Conservation (phyloP, 1,284 basidiomycete genomes). For the Trametes polyzona region DNA sequence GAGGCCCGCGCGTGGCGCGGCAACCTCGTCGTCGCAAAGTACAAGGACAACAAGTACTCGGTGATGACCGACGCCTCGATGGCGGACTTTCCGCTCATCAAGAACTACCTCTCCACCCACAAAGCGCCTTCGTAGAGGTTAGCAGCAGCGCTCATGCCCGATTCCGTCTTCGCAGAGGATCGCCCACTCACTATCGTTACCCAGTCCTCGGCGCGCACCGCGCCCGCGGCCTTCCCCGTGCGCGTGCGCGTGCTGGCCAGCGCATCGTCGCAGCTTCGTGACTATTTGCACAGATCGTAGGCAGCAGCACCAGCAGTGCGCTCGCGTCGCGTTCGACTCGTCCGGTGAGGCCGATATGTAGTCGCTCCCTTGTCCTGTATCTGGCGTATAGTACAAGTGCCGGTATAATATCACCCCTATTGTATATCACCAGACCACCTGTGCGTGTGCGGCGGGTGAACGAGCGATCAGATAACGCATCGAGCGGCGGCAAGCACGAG, state of each 20-base stretch:
- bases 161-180: slow-evolving; percentile 10
- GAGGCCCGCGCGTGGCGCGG: slow-evolving; percentile 75
- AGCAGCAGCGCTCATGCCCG: slow-evolving; percentile 2
- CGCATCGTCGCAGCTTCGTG: background rate
- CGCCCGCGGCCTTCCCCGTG: too few species aligned
- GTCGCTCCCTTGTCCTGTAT: slow-evolving; percentile 17
- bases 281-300: slow-evolving; percentile 3
- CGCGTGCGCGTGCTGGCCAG: background rate
- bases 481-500: too few species aligned
- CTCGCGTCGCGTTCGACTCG: slow-evolving; percentile 1
- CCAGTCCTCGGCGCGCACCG: slow-evolving; percentile 9
- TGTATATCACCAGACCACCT: slow-evolving; percentile 18
- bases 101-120: slow-evolving; percentile 75
- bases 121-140: slow-evolving; percentile 44
- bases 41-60: slow-evolving; percentile 66
- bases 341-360: slow-evolving; percentile 8
- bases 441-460: too few species aligned
- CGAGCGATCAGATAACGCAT: slow-evolving; percentile 20
- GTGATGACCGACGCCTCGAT: slow-evolving; percentile 74
- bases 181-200: slow-evolving; percentile 16
- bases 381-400: slow-evolving; percentile 21
- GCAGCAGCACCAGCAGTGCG: too few species aligned
- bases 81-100: slow-evolving; percentile 79
- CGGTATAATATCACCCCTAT: slow-evolving; percentile 17
- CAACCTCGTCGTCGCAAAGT: slow-evolving; percentile 77